phyloP scores from a whole-genome alignment of 2,329 filamentous ascomycete species.

The Fusarium circinatum region DNA sequence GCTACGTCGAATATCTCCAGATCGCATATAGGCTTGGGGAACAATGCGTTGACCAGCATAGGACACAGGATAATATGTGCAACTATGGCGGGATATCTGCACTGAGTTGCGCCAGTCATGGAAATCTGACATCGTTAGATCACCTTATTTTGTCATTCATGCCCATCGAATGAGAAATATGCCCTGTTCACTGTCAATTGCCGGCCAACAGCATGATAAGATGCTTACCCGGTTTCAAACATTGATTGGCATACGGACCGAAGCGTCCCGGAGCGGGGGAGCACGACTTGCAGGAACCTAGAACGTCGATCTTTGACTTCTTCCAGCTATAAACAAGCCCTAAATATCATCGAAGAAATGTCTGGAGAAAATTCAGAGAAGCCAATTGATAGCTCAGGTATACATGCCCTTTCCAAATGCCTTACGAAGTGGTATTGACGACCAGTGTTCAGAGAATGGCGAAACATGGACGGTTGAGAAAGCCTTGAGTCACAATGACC shows the following conservation, averaged over 20 bases:
- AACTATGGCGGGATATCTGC: neutral
- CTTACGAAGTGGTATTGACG: neutral
- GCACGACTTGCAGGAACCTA: neutral
- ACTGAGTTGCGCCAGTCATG: neutral
- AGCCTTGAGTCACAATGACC: constrained; percentile 68
- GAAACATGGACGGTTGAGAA: constrained; percentile 63
- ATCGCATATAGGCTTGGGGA: neutral
- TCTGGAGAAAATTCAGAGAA: neutral
- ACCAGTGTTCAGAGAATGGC: neutral
- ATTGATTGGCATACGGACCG: constrained; percentile 9
- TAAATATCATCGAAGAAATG: neutral
- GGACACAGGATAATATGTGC: neutral
- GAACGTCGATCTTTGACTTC: neutral
- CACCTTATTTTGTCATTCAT: neutral
- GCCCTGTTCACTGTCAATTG: neutral
- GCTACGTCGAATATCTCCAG: neutral
- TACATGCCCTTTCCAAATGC: neutral
- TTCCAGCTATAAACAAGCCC: neutral
- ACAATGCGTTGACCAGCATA: neutral
- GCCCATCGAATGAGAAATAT: neutral
- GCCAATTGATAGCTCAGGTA: neutral
- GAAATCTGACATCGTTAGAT: neutral
- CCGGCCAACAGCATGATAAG: neutral
- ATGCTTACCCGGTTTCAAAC: neutral
- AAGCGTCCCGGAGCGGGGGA: constrained; percentile 21